Evolutionary conservation across 176 grass and related monocot genomes (phyloP).

Genomic region (Raddia distichophylla): DNA sequence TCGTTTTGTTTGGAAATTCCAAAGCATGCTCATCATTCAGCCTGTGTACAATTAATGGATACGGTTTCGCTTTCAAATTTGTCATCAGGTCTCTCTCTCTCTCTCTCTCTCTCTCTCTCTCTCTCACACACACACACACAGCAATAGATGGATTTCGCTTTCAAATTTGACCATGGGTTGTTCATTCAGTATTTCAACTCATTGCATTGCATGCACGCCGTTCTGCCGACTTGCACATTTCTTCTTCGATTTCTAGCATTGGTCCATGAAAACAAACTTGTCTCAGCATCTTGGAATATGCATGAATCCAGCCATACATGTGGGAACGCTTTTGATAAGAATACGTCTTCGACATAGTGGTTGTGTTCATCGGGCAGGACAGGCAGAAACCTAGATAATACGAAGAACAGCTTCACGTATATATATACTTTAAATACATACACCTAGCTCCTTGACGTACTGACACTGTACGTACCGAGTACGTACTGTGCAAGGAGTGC

Average conservation of each 20-base stretch:
- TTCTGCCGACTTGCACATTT: not conserved
- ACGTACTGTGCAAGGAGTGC: not conserved
- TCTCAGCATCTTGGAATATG: not conserved
- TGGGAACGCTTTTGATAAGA: not conserved
- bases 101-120: too few species aligned
- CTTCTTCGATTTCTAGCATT: not conserved
- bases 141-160: not conserved
- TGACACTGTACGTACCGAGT: not conserved
- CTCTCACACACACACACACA: too few species aligned
- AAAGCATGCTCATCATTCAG: not conserved
- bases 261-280: not conserved
- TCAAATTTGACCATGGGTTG: constrained; percentile 23
- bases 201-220: not conserved
- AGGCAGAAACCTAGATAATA: too few species aligned
- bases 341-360: not conserved
- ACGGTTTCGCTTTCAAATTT: constrained; percentile 26
- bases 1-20: not conserved
- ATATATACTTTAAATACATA: too few species aligned
- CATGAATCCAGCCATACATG: not conserved
- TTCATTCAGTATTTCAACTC: too few species aligned
- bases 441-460: not conserved
- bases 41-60: not conserved
- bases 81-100: not conserved
- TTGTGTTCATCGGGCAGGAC: not conserved
- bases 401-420: too few species aligned